Conservation (phyloP, 1,284 basidiomycete genomes). For the Thelephora terrestris region DNA sequence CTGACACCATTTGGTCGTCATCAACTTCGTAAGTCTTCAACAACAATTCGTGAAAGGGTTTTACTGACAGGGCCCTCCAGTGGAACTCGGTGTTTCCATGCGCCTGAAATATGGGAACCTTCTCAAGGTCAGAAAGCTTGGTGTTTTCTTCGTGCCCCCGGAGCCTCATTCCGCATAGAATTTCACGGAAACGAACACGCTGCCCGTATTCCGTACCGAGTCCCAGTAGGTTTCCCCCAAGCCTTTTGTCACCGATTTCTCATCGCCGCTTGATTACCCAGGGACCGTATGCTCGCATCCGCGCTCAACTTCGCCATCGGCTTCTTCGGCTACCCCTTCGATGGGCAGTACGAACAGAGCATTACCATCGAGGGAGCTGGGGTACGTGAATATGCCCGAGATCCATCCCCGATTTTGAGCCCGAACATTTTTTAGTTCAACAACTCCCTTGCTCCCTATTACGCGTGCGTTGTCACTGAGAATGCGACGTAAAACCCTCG, state of each 20-base stretch:
- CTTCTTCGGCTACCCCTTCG: constrained; percentile 77
- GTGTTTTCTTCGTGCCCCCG: constrained; percentile 47
- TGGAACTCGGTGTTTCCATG: constrained; percentile 61
- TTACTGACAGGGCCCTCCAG: constrained; percentile 23
- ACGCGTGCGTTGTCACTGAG: constrained; percentile 38
- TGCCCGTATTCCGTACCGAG: constrained; percentile 83
- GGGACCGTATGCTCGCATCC: constrained; percentile 77
- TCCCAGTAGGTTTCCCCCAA: constrained; percentile 49
- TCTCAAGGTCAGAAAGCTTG: constrained; percentile 44
- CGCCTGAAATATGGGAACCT: constrained; percentile 76
- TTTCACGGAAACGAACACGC: constrained; percentile 58
- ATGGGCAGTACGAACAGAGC: constrained; percentile 71
- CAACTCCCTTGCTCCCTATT: constrained; percentile 70
- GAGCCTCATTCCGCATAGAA: constrained; percentile 37
- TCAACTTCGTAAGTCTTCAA: constrained; percentile 49
- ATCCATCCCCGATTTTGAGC: neutral
- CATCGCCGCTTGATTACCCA: constrained; percentile 19
- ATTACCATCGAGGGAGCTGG: constrained; percentile 66
- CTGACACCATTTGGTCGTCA: constrained; percentile 77
- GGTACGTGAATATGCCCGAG: constrained; percentile 27
- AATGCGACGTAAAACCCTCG: constrained; percentile 11
- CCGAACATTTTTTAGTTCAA: constrained; percentile 46
- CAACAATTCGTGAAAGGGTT: neutral
- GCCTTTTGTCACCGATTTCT: neutral
- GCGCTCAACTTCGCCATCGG: constrained; percentile 80